These are phyloP conservation scores for Cytospora chrysosperma DNA, from an alignment of 2,329 filamentous ascomycete genomes.

Conservation along the genomic window DNA sequence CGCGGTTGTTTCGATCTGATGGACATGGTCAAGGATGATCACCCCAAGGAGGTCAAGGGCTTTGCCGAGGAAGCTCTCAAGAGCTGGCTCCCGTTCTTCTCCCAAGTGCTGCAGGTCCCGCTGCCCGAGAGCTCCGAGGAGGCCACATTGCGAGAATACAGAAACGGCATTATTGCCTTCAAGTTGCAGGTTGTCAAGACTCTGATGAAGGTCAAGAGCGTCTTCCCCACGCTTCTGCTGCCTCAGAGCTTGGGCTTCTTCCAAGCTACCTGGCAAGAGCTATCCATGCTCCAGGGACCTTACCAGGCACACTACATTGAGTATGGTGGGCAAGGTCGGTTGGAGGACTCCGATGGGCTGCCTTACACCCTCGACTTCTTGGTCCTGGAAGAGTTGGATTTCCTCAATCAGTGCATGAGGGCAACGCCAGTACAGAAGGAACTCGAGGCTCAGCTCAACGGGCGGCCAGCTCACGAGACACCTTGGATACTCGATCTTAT, in stretches of 20 bases:
- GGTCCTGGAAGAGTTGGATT: constrained; percentile 90
- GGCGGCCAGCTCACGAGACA: constrained; percentile 60
- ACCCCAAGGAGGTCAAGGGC: constrained; percentile 78
- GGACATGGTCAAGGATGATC: constrained; percentile 94
- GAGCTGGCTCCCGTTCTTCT: constrained; percentile 88
- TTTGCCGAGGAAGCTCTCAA: constrained; percentile 86
- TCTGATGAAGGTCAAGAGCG: constrained; percentile 79
- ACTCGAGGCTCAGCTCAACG: constrained; percentile 74
- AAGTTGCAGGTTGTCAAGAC: constrained; percentile 96
- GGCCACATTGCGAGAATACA: constrained; percentile 59
- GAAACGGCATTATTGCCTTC: constrained; percentile 79
- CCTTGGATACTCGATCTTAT: constrained; percentile 87
- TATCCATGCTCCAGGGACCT: constrained; percentile 67
- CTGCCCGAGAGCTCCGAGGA: constrained; percentile 66
- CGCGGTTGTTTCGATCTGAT: constrained; percentile 89
- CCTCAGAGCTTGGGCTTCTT: constrained; percentile 83
- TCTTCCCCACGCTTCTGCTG: constrained; percentile 80
- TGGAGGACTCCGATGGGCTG: constrained; percentile 88
- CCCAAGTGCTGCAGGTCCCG: constrained; percentile 70
- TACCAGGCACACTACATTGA: constrained; percentile 86
- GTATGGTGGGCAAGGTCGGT: constrained; percentile 78
- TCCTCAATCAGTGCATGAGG: constrained; percentile 86
- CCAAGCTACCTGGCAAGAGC: constrained; percentile 83
- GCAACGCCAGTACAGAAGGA: constrained; percentile 86
- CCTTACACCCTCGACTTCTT: constrained; percentile 94